Percentiles rank a stretch among this genome's conserved stretches.
These are phyloP conservation scores for Picea mariana DNA, from an alignment of 83 land plant genomes.

Conservation along the genomic window DNA sequence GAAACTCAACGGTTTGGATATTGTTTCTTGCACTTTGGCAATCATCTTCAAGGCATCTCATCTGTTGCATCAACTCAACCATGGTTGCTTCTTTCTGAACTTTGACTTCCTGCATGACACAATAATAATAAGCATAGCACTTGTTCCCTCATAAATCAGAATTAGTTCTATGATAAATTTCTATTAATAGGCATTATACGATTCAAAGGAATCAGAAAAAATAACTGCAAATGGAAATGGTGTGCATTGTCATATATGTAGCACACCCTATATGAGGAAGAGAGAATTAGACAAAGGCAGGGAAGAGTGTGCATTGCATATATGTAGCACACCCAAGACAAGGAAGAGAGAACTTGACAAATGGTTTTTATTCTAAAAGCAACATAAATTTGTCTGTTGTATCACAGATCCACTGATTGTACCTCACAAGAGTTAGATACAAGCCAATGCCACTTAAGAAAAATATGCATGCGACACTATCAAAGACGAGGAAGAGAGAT, in stretches of 20 bases:
- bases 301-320: not conserved
- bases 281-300: not conserved
- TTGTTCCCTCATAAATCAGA: no score
- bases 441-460: not conserved
- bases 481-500: no score
- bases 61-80: slow-evolving; percentile 28
- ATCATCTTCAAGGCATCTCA: slow-evolving; percentile 36
- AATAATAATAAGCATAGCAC: not conserved
- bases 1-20: slow-evolving; percentile 14
- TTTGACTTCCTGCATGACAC: slow-evolving; percentile 28
- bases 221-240: not conserved
- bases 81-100: slow-evolving; percentile 27
- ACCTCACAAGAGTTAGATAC: not conserved
- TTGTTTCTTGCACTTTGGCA: slow-evolving; percentile 25
- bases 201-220: not conserved
- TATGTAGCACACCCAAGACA: not conserved
- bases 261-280: not conserved
- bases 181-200: not conserved
- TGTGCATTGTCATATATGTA: not conserved
- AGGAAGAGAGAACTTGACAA: not conserved
- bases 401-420: not conserved
- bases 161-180: not conserved
- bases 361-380: not conserved
- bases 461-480: not conserved
- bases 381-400: not conserved